Evolutionary conservation across 2,329 filamentous ascomycete genomes (phyloP).

Genomic region (Alternaria sp.): DNA sequence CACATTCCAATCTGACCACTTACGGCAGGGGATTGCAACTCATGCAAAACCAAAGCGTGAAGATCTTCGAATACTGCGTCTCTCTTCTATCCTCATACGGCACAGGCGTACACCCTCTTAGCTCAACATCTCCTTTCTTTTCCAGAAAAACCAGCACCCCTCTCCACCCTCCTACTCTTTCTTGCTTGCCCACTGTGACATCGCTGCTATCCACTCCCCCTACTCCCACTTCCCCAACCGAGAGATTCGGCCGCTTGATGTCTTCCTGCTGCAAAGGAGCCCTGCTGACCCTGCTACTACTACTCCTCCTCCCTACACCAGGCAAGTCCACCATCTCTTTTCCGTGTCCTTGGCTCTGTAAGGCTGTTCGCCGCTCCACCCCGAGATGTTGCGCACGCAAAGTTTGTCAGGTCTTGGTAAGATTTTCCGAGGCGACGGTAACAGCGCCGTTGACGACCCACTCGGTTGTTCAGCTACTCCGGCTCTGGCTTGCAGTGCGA

Average conservation of each 20-base stretch:
- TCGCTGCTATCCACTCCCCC: slow-evolving; percentile 8
- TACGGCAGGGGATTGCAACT: slow-evolving; percentile 67
- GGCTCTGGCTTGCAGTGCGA: slow-evolving; percentile 4
- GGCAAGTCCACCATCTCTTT: slow-evolving; percentile 1
- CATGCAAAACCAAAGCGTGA: slow-evolving; percentile 68
- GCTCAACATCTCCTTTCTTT: slow-evolving; percentile 41
- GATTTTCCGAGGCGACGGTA: slow-evolving; percentile 6
- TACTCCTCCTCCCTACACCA: slow-evolving; percentile 1
- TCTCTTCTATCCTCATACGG: slow-evolving; percentile 63
- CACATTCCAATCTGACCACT: slow-evolving; percentile 31
- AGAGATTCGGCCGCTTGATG: slow-evolving; percentile 12
- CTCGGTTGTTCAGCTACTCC: slow-evolving; percentile 1
- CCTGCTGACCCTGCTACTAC: slow-evolving; percentile 3
- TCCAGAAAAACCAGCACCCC: slow-evolving; percentile 33
- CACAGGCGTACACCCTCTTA: slow-evolving; percentile 64
- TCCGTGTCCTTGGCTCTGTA: slow-evolving; percentile 2
- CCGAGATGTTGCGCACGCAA: slow-evolving; percentile 12
- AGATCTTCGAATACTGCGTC: slow-evolving; percentile 64
- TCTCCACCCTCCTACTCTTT: slow-evolving; percentile 24
- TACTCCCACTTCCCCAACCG: slow-evolving; percentile 2
- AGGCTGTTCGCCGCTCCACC: slow-evolving; percentile 15
- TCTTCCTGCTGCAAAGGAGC: slow-evolving; percentile 13
- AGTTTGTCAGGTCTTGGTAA: slow-evolving; percentile 8
- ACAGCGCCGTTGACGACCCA: slow-evolving; percentile 13
- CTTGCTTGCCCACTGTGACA: slow-evolving; percentile 22